A percentile compares a stretch with the other conserved stretches of the same genome.
Evolutionary conservation across 106 monocot species (phyloP).

Genomic region (Dendrobium huoshanense): DNA sequence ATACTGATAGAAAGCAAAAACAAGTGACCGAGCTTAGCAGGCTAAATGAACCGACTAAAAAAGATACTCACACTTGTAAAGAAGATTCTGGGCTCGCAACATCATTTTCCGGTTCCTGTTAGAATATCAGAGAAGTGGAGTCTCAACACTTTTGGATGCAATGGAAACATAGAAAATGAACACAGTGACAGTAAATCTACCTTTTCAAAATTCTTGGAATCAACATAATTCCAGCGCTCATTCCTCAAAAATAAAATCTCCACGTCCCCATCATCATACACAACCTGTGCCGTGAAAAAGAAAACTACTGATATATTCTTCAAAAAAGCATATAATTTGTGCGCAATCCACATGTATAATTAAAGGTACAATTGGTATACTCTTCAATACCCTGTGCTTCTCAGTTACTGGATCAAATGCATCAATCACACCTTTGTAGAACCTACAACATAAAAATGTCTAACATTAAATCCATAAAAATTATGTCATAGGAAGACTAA

Average conservation of each 20-base stretch:
- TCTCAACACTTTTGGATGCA: neutral
- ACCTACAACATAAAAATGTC: conserved; percentile 1
- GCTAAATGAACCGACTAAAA: neutral
- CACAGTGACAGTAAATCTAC: neutral
- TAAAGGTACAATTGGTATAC: neutral
- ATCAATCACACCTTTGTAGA: conserved; percentile 12
- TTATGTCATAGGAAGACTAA: neutral
- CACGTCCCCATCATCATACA: conserved; percentile 10
- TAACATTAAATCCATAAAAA: neutral
- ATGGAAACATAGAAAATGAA: neutral
- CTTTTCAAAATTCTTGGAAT: neutral
- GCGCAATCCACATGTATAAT: neutral
- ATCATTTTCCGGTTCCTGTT: neutral
- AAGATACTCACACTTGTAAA: conserved; percentile 4
- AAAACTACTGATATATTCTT: neutral
- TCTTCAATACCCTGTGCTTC: conserved; percentile 6
- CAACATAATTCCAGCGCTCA: conserved; percentile 5
- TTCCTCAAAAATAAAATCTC: neutral
- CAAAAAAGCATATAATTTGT: neutral
- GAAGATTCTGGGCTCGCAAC: neutral
- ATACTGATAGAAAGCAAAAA: neutral
- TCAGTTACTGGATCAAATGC: neutral
- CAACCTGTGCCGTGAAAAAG: conserved; percentile 1
- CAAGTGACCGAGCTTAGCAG: neutral
- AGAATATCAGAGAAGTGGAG: neutral